A percentile compares a stretch with the other conserved stretches of the same genome.
Evolutionary conservation across 2,329 filamentous ascomycete genomes (phyloP).

Genomic region (Aspergillus luchuensis): DNA sequence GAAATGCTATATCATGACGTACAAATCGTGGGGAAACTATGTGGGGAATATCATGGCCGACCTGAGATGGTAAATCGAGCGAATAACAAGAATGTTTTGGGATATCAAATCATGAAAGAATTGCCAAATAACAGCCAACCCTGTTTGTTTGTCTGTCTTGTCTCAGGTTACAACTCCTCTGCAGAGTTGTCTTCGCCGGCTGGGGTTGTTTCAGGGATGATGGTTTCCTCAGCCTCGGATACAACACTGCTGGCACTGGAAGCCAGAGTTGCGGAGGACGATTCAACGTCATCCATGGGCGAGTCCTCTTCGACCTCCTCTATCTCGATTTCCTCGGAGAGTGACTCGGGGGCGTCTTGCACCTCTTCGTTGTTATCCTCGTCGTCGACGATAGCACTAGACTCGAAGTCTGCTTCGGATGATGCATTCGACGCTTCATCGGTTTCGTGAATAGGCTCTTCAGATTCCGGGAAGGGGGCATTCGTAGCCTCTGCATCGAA

Average conservation of each 20-base stretch:
- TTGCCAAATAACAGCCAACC: slow-evolving; percentile 5
- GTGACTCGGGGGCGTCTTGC: background rate
- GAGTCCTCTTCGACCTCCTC: slow-evolving; percentile 1
- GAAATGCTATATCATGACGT: slow-evolving; percentile 28
- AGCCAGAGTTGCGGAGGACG: slow-evolving; percentile 35
- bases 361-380: background rate
- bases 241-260: slow-evolving; percentile 37
- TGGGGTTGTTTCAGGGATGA: slow-evolving; percentile 37
- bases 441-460: background rate
- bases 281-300: slow-evolving; percentile 41
- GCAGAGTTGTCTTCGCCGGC: background rate
- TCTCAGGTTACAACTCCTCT: background rate
- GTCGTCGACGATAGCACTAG: background rate
- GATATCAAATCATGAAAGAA: slow-evolving; percentile 13
- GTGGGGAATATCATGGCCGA: slow-evolving; percentile 36
- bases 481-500: background rate
- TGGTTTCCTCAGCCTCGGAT: slow-evolving; percentile 38
- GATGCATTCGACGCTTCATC: background rate
- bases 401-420: background rate
- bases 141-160: too few species aligned
- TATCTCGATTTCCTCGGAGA: background rate
- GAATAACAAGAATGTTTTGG: slow-evolving; percentile 7
- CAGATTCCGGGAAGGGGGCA: background rate
- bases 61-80: slow-evolving; percentile 15
- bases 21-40: slow-evolving; percentile 34